Percentiles rank a stretch among this genome's conserved stretches.
Conservation (phyloP, 495 filamentous ascomycete species). For the Penicillium chermesinum region DNA sequence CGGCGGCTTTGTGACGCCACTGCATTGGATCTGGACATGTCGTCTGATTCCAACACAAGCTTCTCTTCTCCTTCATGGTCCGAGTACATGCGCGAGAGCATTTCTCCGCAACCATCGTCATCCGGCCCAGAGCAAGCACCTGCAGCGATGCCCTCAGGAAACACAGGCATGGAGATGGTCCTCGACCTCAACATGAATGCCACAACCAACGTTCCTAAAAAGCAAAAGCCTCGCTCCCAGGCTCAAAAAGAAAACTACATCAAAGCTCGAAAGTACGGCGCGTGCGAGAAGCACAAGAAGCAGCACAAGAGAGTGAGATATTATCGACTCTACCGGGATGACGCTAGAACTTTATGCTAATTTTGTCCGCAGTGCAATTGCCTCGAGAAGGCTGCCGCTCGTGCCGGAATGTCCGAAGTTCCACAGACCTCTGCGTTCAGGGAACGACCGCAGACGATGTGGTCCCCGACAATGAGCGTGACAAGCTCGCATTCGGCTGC, state of each 20-base stretch:
- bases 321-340: not conserved
- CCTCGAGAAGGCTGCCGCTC: slow-evolving; percentile 35
- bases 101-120: slow-evolving; percentile 17
- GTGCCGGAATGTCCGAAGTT: slow-evolving; percentile 14
- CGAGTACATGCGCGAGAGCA: slow-evolving; percentile 26
- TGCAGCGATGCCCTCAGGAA: slow-evolving; percentile 15
- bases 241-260: slow-evolving; percentile 47
- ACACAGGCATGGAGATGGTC: slow-evolving; percentile 35
- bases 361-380: slow-evolving; percentile 37
- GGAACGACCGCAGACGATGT: slow-evolving; percentile 7
- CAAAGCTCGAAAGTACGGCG: slow-evolving; percentile 43
- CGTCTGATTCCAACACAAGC: slow-evolving; percentile 30
- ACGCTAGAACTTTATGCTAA: slow-evolving; percentile 18
- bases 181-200: slow-evolving; percentile 48
- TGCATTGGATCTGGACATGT: slow-evolving; percentile 25
- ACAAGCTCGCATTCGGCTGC: slow-evolving; percentile 7
- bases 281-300: slow-evolving; percentile 45
- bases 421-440: slow-evolving; percentile 12
- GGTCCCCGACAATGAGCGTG: slow-evolving; percentile 3
- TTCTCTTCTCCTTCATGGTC: slow-evolving; percentile 39
- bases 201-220: slow-evolving; percentile 38
- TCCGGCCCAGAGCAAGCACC: slow-evolving; percentile 19
- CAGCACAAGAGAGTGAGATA: slow-evolving; percentile 43
- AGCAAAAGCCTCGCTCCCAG: slow-evolving; percentile 42
- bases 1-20: slow-evolving; percentile 35